These are phyloP conservation scores for Suillus decipiens DNA, from an alignment of 768 basidiomycete species.

Conservation along the genomic window DNA sequence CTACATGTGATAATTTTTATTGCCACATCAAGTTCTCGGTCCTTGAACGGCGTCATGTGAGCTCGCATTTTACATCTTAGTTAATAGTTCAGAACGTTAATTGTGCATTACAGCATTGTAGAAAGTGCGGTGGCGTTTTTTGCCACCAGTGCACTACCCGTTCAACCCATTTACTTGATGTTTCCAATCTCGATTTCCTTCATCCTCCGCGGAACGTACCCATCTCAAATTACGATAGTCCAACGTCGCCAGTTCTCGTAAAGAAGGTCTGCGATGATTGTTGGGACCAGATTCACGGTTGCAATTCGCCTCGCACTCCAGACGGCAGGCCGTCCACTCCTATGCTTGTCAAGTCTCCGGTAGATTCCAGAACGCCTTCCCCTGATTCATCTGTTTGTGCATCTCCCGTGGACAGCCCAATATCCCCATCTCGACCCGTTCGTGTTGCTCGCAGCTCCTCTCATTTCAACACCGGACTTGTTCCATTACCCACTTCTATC, in stretches of 20 bases:
- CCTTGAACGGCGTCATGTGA: constrained; percentile 74
- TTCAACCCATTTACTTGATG: constrained; percentile 66
- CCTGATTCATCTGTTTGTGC: constrained; percentile 38
- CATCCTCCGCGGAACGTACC: constrained; percentile 71
- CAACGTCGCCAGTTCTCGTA: constrained; percentile 55
- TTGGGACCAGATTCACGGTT: constrained; percentile 71
- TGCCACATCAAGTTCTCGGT: constrained; percentile 67
- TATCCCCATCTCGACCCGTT: constrained; percentile 20
- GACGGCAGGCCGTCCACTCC: constrained; percentile 37
- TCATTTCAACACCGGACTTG: constrained; percentile 27
- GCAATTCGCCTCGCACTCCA: constrained; percentile 43
- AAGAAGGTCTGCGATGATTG: constrained; percentile 80
- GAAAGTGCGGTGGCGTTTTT: constrained; percentile 82
- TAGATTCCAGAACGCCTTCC: constrained; percentile 34
- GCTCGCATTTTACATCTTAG: constrained; percentile 28
- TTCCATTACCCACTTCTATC: constrained; percentile 28
- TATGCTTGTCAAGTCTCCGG: constrained; percentile 36
- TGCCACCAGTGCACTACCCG: constrained; percentile 64
- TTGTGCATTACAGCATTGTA: constrained; percentile 60
- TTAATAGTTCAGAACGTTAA: constrained; percentile 19
- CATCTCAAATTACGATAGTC: constrained; percentile 56
- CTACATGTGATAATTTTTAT: constrained; percentile 71
- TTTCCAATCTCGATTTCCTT: constrained; percentile 68
- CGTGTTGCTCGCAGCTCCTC: constrained; percentile 30
- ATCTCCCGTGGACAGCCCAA: constrained; percentile 31